phyloP scores from a whole-genome alignment of 2,329 filamentous ascomycete species.

The Penicillium crustosum region DNA sequence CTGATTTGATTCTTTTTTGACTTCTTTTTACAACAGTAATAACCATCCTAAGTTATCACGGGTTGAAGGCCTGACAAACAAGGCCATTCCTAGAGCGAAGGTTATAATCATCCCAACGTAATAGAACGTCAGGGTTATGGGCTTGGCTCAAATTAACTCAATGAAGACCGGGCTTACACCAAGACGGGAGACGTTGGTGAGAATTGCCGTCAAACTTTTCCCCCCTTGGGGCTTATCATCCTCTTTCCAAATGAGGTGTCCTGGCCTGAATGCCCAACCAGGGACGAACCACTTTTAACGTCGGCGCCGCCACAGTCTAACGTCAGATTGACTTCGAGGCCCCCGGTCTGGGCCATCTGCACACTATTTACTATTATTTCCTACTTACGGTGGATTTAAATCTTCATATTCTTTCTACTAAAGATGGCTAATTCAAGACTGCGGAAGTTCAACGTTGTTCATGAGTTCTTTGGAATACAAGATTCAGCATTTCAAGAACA shows the following conservation, averaged over 20 bases:
- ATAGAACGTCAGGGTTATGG: constrained; percentile 29
- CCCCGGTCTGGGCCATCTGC: constrained; percentile 18
- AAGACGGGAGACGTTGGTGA: constrained; percentile 1
- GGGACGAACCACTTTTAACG: constrained; percentile 11
- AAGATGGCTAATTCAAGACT: neutral
- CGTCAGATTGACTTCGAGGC: constrained; percentile 28
- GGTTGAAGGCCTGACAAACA: neutral
- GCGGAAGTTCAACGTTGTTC: neutral
- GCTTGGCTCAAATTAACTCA: neutral
- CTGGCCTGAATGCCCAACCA: constrained; percentile 15
- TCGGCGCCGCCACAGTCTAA: constrained; percentile 18
- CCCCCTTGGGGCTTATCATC: constrained; percentile 13
- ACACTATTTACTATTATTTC: neutral
- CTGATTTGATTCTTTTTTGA: constrained; percentile 10
- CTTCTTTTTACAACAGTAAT: constrained; percentile 1
- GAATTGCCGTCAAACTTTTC: constrained; percentile 19
- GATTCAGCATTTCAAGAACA: neutral
- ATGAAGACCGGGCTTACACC: neutral
- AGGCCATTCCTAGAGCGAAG: neutral
- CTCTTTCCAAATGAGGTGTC: constrained; percentile 12
- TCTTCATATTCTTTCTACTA: neutral
- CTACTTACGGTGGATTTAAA: neutral
- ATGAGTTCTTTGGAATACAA: neutral
- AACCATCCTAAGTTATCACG: neutral
- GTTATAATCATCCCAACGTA: constrained; percentile 20